Conservation (phyloP, 768 basidiomycete genomes). For the Filobasidium wieringae region DNA sequence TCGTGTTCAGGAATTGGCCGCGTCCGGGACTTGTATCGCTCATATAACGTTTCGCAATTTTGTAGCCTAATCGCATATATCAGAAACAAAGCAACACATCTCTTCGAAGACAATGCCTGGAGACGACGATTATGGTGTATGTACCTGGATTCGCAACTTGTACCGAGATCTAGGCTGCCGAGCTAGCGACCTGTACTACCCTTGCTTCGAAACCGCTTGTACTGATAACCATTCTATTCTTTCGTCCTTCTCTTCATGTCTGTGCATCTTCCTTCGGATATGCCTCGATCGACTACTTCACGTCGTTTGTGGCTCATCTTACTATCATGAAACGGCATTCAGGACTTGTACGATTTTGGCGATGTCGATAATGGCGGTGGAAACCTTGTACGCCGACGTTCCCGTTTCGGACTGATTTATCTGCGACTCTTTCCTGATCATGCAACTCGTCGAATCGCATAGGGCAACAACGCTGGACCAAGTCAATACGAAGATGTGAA, state of each 20-base stretch:
- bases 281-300: neutral
- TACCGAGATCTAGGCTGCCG: neutral
- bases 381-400: neutral
- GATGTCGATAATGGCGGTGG: slow-evolving; percentile 8
- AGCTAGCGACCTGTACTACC: neutral
- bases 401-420: neutral
- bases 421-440: too few species aligned
- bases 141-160: neutral
- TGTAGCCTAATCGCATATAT: too few species aligned
- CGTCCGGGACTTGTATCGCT: too few species aligned
- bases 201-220: neutral
- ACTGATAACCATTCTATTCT: slow-evolving; percentile 2
- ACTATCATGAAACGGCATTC: neutral
- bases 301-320: neutral
- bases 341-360: slow-evolving; percentile 16
- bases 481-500: neutral
- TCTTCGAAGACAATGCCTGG: too few species aligned
- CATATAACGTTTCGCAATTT: too few species aligned
- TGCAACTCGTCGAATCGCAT: too few species aligned
- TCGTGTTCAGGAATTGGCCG: too few species aligned
- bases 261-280: neutral
- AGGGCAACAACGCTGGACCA: neutral
- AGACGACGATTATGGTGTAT: slow-evolving; percentile 1
- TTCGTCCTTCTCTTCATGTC: neutral
- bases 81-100: too few species aligned